Evolutionary conservation across 106 monocot genomes (phyloP).

Genomic region (Dendrobium nobile): DNA sequence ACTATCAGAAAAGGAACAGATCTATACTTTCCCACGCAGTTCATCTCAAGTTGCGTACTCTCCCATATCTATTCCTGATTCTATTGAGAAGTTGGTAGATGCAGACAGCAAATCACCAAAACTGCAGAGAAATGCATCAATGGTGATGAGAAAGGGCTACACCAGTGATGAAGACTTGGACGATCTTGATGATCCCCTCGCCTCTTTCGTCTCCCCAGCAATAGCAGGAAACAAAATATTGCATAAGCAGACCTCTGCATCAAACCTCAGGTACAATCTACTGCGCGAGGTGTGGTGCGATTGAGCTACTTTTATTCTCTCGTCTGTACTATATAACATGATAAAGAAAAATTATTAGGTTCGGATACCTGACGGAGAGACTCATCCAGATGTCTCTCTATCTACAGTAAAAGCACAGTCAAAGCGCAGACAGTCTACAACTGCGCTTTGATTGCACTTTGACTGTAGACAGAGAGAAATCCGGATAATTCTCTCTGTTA

Average conservation of each 20-base stretch:
- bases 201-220: constrained; percentile 25
- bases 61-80: constrained; percentile 38
- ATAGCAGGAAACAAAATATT: not conserved
- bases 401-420: too few relatives aligned
- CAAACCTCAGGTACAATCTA: constrained; percentile 38
- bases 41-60: constrained; percentile 50
- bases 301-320: constrained; percentile 6
- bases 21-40: constrained; percentile 37
- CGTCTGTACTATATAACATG: not conserved
- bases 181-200: constrained; percentile 47
- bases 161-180: constrained; percentile 71
- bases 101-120: constrained; percentile 13
- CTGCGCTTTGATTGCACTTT: too few relatives aligned
- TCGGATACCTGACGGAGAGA: rapidly evolving
- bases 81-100: constrained; percentile 40
- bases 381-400: too few relatives aligned
- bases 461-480: too few relatives aligned
- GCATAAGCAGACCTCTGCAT: constrained; percentile 2
- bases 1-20: constrained; percentile 17
- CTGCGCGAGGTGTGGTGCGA: constrained; percentile 51
- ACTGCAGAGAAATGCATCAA: constrained; percentile 37
- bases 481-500: too few relatives aligned
- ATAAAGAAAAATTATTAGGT: too few relatives aligned
- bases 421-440: too few relatives aligned
- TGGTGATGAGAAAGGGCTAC: constrained; percentile 57